Evolutionary conservation across 2,329 filamentous ascomycete genomes (phyloP).

Genomic region (Clonostachys solani): DNA sequence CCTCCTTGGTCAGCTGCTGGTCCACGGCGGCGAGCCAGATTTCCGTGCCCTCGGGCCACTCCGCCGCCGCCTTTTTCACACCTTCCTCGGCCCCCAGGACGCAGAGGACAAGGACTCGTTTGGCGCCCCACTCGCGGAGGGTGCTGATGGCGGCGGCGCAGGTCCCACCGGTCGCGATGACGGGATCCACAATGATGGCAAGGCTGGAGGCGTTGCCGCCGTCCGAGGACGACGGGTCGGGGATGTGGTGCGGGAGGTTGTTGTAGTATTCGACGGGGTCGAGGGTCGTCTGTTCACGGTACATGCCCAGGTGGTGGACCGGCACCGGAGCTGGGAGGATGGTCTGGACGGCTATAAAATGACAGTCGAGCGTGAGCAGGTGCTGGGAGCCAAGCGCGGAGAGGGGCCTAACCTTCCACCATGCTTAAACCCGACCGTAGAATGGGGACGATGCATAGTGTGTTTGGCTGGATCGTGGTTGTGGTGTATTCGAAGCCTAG

Average conservation of each 20-base stretch:
- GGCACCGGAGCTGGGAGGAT: constrained; percentile 77
- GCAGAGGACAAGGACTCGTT: constrained; percentile 70
- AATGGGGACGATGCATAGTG: constrained; percentile 83
- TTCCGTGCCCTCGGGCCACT: constrained; percentile 75
- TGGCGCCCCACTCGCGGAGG: constrained; percentile 86
- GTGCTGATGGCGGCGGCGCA: constrained; percentile 87
- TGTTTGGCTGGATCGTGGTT: constrained; percentile 56
- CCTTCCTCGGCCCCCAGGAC: constrained; percentile 72
- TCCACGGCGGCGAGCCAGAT: constrained; percentile 85
- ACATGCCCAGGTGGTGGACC: constrained; percentile 91
- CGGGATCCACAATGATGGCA: constrained; percentile 83
- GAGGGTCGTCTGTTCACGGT: constrained; percentile 82
- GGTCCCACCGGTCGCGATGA: constrained; percentile 92
- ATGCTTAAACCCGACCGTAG: constrained; percentile 89
- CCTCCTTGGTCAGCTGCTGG: constrained; percentile 64
- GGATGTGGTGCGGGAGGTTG: constrained; percentile 76
- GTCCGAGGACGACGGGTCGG: constrained; percentile 27
- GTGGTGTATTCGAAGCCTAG: constrained; percentile 73
- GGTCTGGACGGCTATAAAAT: constrained; percentile 62
- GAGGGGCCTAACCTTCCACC: constrained; percentile 63
- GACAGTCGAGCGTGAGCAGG: not conserved
- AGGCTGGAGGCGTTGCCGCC: constrained; percentile 40
- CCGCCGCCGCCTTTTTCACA: constrained; percentile 64
- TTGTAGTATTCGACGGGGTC: constrained; percentile 97
- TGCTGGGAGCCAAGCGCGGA: not conserved